Base-by-base conservation (phyloP, 768 basidiomycete species). In the Neoboletus subvelutipes region DNA sequence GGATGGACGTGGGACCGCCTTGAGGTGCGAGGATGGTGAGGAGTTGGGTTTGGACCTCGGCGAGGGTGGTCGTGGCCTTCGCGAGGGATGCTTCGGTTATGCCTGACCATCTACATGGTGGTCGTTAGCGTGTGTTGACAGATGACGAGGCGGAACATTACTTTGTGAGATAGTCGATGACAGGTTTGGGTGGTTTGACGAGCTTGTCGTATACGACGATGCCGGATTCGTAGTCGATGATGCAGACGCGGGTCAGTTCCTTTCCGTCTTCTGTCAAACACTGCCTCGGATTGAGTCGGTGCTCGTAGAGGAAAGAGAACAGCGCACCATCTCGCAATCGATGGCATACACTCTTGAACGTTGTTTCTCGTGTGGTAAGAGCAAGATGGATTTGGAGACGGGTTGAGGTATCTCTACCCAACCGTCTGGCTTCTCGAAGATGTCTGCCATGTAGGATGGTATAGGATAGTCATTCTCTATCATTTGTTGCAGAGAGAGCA, bases 321-420 rank as follows among this genome's bases (percentile, higher is more conserved):
- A 34, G 13, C 83, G 52, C 57, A 92, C 95, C 96, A 98, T 98
- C 71, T 98, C 96, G 71, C 96, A 98, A 78, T 99, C 96, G 46
- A 99, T 82, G 0, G 92, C 92, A 54, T 90, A 86, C 26, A 96
- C 81, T 56, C 76, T 78, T 5, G 80, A 77, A 45, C 69, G 69
- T n/a, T 64, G 66, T 31, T 66, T 72, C 20, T 73, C 42, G 49
- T 68, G 50, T 54, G 67, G 67, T 3, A 72, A 65, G 18, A 73
- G 60, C n/a, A 75, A 45, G 34, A 75, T 50, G 4, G 73, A 61
- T 31, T 71, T 65, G 39, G 72, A 64, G 2, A 61, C 52, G 0
- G 76, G 71, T 55, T 83, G 72, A 2, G 92, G 88, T 0, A 89
- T 93, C 73, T 98, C 92, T 7, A 90, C 73, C 93, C 93, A 97